Evolutionary conservation across 2,329 filamentous ascomycete genomes (phyloP), one percentile per base, ranked within the genome.

Genomic region (Arthrobotrys conoides): DNA sequence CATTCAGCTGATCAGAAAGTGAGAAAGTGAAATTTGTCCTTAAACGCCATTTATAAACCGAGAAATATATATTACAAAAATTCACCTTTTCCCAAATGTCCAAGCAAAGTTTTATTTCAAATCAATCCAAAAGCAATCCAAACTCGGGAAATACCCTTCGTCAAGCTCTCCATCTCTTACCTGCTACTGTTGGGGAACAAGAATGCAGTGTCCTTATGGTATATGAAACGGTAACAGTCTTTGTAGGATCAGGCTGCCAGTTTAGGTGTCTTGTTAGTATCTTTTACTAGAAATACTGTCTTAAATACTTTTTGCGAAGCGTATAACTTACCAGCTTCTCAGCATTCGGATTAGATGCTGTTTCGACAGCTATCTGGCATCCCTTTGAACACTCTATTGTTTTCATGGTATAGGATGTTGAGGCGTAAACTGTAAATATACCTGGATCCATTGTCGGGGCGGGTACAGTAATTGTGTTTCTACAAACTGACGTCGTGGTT

Each of bases 101-200:
- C 38, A 5, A 10, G 12, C 12, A 22, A 18, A 20, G 0, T 48
- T 48, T 48, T n/a, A 2, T 44, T 44, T 44, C 8, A 44, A 10
- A 48, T 48, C n/a, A 10, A 48, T 53, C 12, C 5, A 18, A 9
- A 30, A 6, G n/a, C n/a, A 30, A 30, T 30, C 27, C 27, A 30
- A 6, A 30, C 27, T 30, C 27, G 3, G 3, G 3, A 30, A 6
- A 30, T 30, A 1, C 18, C 10, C 3, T 6, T 10, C 10, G 2
- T 18, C 38, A 59, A 1, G 33, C 55, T 18, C 33, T 59, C 55
- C 55, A 59, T 24, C 41, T 59, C 16, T 59, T 59, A 24, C 33
- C 30, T 22, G 22, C 18, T 2, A 0, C 12, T 16, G 55, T 59
- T 14, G 33, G 33, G 9, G 55, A 59, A 9, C 55, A 59, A 4